These are phyloP conservation scores for Magnusiomyces clavatus DNA, from an alignment of 1,139 yeast species.

Conservation along the genomic window DNA sequence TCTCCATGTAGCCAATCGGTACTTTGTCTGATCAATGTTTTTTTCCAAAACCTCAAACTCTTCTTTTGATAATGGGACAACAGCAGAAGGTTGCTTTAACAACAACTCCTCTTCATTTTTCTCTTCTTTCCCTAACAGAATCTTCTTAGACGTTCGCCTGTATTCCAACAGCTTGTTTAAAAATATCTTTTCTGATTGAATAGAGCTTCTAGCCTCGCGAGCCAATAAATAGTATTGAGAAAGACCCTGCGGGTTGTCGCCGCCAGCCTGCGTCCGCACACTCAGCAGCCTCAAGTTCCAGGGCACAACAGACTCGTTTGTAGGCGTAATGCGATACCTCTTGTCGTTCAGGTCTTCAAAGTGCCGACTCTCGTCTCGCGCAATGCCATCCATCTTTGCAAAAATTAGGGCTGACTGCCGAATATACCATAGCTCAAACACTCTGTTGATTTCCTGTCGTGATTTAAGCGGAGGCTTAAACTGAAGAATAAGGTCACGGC, in stretches of 20 bases:
- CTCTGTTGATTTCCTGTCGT: constrained; percentile 11
- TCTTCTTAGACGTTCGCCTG: not conserved
- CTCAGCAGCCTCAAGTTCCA: constrained; percentile 27
- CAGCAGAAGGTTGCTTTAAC: too few relatives aligned
- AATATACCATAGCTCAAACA: constrained; percentile 22
- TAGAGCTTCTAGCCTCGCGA: constrained; percentile 21
- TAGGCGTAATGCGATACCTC: constrained; percentile 19
- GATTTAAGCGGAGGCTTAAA: constrained; percentile 5
- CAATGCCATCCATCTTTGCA: constrained; percentile 19
- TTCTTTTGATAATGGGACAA: not conserved
- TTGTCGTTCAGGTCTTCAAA: constrained; percentile 23
- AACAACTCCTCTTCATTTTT: constrained; percentile 4
- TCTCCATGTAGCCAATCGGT: constrained; percentile 19
- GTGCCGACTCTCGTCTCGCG: constrained; percentile 22
- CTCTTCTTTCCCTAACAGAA: constrained; percentile 16
- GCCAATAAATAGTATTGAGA: constrained; percentile 24
- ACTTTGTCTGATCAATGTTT: not conserved
- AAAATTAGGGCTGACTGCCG: constrained; percentile 20
- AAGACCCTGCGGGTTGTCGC: constrained; percentile 24
- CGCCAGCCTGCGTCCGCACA: constrained; percentile 23
- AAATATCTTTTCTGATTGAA: not conserved
- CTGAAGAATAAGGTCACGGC: constrained; percentile 16
- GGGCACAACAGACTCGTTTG: constrained; percentile 25
- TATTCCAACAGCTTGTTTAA: constrained; percentile 1
- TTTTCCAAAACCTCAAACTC: not conserved